Base-by-base conservation (phyloP, 2,329 filamentous ascomycete genomes). In the Ceratocystis eucalypticola region DNA sequence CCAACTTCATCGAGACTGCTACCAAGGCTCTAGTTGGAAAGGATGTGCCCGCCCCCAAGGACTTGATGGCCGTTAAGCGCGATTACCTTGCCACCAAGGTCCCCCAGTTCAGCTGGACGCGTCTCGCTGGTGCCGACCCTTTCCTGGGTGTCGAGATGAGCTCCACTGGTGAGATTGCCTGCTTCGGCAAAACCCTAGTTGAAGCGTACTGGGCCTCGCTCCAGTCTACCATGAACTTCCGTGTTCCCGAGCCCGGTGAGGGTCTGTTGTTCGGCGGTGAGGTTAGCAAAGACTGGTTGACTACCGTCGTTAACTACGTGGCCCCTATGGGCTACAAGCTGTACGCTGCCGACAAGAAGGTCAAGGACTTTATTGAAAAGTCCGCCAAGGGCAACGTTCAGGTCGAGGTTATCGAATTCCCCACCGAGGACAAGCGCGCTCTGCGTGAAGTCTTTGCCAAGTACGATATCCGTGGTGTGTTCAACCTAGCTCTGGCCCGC, bases 121-220 rank as follows among this genome's bases (percentile, higher is more conserved):
- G 94, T 81, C 86, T 99, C 67, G 93, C 94, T 61, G 94, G 94
- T 72, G 94, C 94, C 64, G 94, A 99, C 74, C 94, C 94, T 66
- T 97, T 96, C 85, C 84, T 99, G 69, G 94, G 94, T 68, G 94
- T 99, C 67, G 94, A 99, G 79, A 99, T 99, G 94, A 82, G 91
- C 57, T 91, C 87, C 70, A 99, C 94, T 20, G 94, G 94, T 76
- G 94, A 99, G 79, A 96, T 99, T 82, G 94, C 94, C 71, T 97
- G 94, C 80, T 99, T 99, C 78, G 94, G 94, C 70, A 96, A 94
- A 80, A 83, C 96, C 74, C 84, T 99, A 10, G 83, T 97, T 62
- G 94, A 99, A 76, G 94, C 94, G 65, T 99, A 99, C 84, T 99
- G 94, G 94, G 83, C 92, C 30, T 95, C 92, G 20, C 81, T 96